phyloP scores from a whole-genome alignment of 768 basidiomycete genomes.

The Lentinus tigrinus region DNA sequence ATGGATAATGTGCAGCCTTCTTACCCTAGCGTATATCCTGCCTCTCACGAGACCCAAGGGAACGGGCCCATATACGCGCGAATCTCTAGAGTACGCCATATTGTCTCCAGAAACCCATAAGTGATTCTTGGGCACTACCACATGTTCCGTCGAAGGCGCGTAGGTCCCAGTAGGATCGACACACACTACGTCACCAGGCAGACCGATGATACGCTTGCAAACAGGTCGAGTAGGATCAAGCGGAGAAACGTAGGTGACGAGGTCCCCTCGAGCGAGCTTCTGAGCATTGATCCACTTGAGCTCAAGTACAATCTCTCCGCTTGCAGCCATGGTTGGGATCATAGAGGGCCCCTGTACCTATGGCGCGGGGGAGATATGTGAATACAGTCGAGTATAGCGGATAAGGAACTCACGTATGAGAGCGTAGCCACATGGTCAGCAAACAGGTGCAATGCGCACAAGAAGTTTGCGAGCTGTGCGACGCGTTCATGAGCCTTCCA shows the following conservation, averaged over 20 bases:
- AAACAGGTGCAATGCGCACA: conserved; percentile 62
- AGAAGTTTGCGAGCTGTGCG: conserved; percentile 50
- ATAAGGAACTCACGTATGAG: conserved; percentile 42
- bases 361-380: neutral
- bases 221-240: conserved; percentile 62
- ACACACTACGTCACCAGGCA: conserved; percentile 87
- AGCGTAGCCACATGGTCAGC: conserved; percentile 57
- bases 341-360: conserved; percentile 78
- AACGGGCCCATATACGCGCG: conserved; percentile 90
- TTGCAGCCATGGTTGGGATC: conserved; percentile 67
- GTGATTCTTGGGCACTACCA: conserved; percentile 80
- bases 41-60: conserved; percentile 77
- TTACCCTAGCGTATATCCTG: conserved; percentile 62
- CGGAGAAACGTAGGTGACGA: conserved; percentile 73
- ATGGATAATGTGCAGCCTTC: no score
- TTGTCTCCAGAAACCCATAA: conserved; percentile 95
- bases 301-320: conserved; percentile 65
- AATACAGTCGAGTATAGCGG: neutral
- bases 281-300: conserved; percentile 54
- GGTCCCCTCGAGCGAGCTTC: conserved; percentile 67
- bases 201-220: conserved; percentile 87
- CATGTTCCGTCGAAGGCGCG: conserved; percentile 68
- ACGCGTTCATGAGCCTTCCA: neutral
- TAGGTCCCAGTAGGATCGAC: conserved; percentile 78
- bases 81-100: conserved; percentile 77